Conservation (phyloP, 768 basidiomycete genomes). For the Phylloporus arenicola region DNA sequence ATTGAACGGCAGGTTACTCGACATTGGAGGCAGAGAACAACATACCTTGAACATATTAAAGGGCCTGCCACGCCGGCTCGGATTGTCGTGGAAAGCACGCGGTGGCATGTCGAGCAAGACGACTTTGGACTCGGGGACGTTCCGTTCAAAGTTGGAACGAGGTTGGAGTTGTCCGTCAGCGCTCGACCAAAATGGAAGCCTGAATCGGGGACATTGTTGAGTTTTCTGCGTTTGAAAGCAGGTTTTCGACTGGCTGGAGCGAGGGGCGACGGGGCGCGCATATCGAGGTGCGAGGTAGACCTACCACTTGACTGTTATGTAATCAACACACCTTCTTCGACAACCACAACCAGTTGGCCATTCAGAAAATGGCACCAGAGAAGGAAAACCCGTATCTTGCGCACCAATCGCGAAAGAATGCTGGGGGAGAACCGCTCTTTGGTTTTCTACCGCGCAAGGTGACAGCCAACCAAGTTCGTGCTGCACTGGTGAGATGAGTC, state of each 20-base stretch:
- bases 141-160: background rate
- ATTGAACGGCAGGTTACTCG: background rate
- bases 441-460: slow-evolving; percentile 73
- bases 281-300: background rate
- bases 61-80: slow-evolving; percentile 12
- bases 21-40: background rate
- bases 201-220: slow-evolving; percentile 14
- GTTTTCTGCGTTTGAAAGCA: slow-evolving; percentile 23
- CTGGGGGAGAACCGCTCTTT: slow-evolving; percentile 54
- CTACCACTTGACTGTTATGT: background rate
- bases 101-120: slow-evolving; percentile 30
- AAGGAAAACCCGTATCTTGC: slow-evolving; percentile 54
- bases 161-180: slow-evolving; percentile 18
- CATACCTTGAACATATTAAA: slow-evolving; percentile 21
- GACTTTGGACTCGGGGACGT: slow-evolving; percentile 9
- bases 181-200: slow-evolving; percentile 6
- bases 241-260: slow-evolving; percentile 15
- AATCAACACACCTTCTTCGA: background rate
- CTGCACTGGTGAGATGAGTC: slow-evolving; percentile 55
- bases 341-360: background rate
- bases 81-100: slow-evolving; percentile 17
- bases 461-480: slow-evolving; percentile 56
- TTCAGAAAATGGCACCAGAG: slow-evolving; percentile 8
- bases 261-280: slow-evolving; percentile 17
- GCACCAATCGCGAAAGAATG: slow-evolving; percentile 33